Percentiles rank a stretch among this genome's conserved stretches.
These are phyloP conservation scores for Mortierella antarctica DNA, from an alignment of 192 early-diverging fungal genomes.

Conservation along the genomic window DNA sequence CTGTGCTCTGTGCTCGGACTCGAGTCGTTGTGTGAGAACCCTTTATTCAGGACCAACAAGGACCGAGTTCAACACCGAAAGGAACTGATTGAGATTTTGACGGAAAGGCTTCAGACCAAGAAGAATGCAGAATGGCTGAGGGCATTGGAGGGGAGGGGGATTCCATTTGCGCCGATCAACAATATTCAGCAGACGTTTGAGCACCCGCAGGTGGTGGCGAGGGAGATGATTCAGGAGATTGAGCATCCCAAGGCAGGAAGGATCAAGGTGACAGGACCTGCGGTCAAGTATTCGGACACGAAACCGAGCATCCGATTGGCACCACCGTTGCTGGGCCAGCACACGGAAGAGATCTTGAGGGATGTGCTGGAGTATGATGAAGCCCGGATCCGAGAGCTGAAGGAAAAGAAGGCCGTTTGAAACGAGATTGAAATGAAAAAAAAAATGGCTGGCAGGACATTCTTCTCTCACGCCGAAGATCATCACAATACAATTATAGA, in stretches of 20 bases:
- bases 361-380: conserved; percentile 73
- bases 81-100: conserved; percentile 70
- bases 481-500: too few relatives aligned
- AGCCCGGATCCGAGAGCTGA: conserved; percentile 61
- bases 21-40: conserved; percentile 58
- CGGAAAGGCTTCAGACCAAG: conserved; percentile 56
- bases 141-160: conserved; percentile 71
- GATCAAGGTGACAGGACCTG: conserved; percentile 76
- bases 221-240: conserved; percentile 81
- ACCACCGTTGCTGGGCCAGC: conserved; percentile 89
- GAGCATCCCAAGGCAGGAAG: conserved; percentile 84
- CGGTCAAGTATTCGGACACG: conserved; percentile 83
- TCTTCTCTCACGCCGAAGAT: too few relatives aligned
- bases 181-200: conserved; percentile 56
- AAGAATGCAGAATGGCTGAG: conserved; percentile 72
- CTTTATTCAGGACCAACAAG: conserved; percentile 73
- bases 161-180: conserved; percentile 83
- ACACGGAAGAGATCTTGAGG: conserved; percentile 83
- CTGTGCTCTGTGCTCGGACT: conserved; percentile 68
- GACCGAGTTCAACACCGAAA: conserved; percentile 80
- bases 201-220: conserved; percentile 76
- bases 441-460: background rate
- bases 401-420: conserved; percentile 53
- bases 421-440: background rate
- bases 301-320: conserved; percentile 73